Evolutionary conservation across 2,329 filamentous ascomycete genomes (phyloP).

Genomic region (Talaromyces sp.): DNA sequence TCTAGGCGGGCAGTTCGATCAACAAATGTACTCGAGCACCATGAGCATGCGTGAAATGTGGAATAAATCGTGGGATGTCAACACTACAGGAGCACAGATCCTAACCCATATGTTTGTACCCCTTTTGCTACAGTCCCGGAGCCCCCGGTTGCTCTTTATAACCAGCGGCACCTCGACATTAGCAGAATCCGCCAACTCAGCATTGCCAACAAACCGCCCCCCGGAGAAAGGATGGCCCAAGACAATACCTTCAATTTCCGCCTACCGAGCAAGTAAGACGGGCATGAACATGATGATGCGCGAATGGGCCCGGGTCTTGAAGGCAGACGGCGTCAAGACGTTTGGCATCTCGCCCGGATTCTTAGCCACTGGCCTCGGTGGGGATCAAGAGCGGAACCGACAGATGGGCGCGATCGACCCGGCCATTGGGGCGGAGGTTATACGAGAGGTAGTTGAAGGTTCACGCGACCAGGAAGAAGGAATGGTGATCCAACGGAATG

Average conservation of each 20-base stretch:
- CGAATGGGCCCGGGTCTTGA: conserved; percentile 48
- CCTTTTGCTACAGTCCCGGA: conserved; percentile 49
- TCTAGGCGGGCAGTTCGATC: conserved; percentile 32
- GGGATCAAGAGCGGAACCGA: conserved; percentile 26
- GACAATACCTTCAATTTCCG: conserved; percentile 17
- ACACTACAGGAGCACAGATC: conserved; percentile 54
- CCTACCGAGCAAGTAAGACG: conserved; percentile 49
- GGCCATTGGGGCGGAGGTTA: conserved; percentile 41
- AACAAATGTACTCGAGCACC: conserved; percentile 28
- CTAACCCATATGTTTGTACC: conserved; percentile 54
- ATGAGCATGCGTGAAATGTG: conserved; percentile 45
- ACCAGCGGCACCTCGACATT: conserved; percentile 48
- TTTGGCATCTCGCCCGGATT: conserved; percentile 54
- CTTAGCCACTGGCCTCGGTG: conserved; percentile 52
- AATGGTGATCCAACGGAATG: conserved; percentile 33
- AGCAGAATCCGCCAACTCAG: conserved; percentile 18
- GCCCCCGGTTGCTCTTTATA: conserved; percentile 53
- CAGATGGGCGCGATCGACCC: conserved; percentile 37
- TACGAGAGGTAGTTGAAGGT: conserved; percentile 47
- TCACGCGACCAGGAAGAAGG: conserved; percentile 46
- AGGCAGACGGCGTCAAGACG: conserved; percentile 55
- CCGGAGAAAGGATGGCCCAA: conserved; percentile 49
- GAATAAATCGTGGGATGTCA: conserved; percentile 54
- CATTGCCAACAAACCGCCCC: conserved; percentile 1
- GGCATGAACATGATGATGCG: conserved; percentile 56